phyloP scores from a whole-genome alignment of 805 yeast genomes.

The Diddensiella santjacobensis region DNA sequence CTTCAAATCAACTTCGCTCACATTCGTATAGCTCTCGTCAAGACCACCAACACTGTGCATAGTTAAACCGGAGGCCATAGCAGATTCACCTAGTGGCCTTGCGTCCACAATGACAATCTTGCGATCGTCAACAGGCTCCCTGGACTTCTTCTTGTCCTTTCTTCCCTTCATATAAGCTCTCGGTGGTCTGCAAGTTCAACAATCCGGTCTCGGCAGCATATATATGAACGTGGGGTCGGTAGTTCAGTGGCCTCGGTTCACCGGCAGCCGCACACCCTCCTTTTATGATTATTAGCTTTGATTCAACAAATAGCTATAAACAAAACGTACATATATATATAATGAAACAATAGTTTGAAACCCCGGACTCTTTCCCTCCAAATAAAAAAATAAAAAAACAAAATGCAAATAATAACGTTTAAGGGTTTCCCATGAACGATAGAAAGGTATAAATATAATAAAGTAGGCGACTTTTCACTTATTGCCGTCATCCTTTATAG shows the following conservation, averaged over 20 bases:
- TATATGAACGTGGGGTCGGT: too few relatives aligned
- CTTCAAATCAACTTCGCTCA: background rate
- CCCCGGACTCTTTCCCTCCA: background rate
- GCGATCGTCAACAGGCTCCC: background rate
- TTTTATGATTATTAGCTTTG: too few relatives aligned
- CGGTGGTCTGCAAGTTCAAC: too few relatives aligned
- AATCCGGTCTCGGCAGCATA: too few relatives aligned
- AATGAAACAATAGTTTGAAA: too few relatives aligned
- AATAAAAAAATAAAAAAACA: background rate
- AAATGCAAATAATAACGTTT: background rate
- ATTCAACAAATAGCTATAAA: background rate
- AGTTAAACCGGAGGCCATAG: background rate
- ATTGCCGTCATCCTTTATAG: slow-evolving; percentile 12
- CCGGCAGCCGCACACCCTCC: too few relatives aligned
- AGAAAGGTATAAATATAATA: background rate
- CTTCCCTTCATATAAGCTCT: background rate
- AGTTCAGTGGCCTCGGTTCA: background rate
- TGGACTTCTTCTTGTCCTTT: background rate
- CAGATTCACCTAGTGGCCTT: background rate
- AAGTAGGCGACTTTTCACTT: background rate
- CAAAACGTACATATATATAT: background rate
- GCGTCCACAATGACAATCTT: background rate
- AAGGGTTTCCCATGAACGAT: too few relatives aligned
- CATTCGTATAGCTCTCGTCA: background rate
- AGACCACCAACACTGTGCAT: background rate